These are phyloP conservation scores for Metschnikowia bowlesiae DNA, from an alignment of 805 yeast species.

Conservation along the genomic window DNA sequence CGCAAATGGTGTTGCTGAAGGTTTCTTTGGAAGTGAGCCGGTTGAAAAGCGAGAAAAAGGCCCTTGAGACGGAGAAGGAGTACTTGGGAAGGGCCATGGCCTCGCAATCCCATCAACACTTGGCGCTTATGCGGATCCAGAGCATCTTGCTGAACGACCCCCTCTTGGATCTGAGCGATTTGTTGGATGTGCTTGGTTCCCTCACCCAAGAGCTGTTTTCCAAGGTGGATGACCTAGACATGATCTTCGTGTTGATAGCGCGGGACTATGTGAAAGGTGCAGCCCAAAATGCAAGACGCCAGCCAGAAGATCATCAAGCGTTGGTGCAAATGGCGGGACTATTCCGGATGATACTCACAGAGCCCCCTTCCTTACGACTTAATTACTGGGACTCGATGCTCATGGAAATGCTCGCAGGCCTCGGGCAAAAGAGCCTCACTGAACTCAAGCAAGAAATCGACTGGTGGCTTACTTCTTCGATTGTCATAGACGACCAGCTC, in stretches of 20 bases:
- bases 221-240: constrained; percentile 1
- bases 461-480: constrained; percentile 15
- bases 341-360: constrained; percentile 1
- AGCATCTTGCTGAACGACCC: not conserved
- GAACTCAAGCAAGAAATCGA: constrained; percentile 3
- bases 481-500: constrained; percentile 9
- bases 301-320: not conserved
- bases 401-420: constrained; percentile 1
- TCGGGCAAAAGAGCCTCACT: not conserved
- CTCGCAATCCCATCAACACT: not conserved
- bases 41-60: constrained; percentile 6
- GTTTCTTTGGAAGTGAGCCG: constrained; percentile 16
- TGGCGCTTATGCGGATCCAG: not conserved
- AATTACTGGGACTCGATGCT: constrained; percentile 14
- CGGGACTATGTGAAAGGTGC: constrained; percentile 3
- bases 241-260: constrained; percentile 7
- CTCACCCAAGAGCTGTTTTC: constrained; percentile 4
- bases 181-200: constrained; percentile 4
- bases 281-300: not conserved
- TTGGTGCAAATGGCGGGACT: constrained; percentile 10
- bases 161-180: not conserved
- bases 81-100: constrained; percentile 2
- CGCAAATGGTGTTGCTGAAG: constrained; percentile 13
- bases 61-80: constrained; percentile 3
- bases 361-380: not conserved